A percentile compares a stretch with the other conserved stretches of the same genome.
phyloP scores from a whole-genome alignment of 1,284 basidiomycete species.

The Papiliotrema terrestris region DNA sequence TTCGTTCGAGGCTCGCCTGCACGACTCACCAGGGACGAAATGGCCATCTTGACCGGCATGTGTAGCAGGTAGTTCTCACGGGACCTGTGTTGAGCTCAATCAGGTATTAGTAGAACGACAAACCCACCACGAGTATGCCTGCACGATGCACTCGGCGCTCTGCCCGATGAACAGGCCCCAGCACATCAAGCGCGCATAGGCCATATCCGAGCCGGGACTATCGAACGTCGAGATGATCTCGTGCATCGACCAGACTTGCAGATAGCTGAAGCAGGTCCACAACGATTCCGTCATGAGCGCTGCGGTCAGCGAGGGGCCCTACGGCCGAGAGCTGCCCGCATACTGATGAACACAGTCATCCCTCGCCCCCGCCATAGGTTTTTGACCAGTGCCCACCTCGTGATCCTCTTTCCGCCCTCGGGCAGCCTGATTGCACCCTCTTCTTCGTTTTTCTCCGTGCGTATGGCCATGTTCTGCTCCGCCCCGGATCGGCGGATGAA shows the following conservation, averaged over 20 bases:
- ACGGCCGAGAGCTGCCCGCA: constrained; percentile 13
- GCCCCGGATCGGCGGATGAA: constrained; percentile 27
- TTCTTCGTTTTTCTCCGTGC: background rate
- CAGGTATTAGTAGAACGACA: background rate
- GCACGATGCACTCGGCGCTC: constrained; percentile 24
- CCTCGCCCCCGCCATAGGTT: constrained; percentile 33
- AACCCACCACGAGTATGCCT: constrained; percentile 21
- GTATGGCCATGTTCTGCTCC: constrained; percentile 1
- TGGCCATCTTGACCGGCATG: constrained; percentile 37
- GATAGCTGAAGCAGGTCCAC: constrained; percentile 28
- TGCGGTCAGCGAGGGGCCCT: background rate
- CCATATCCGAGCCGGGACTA: constrained; percentile 20
- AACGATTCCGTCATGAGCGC: constrained; percentile 23
- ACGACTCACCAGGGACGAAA: constrained; percentile 35
- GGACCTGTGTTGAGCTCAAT: constrained; percentile 20
- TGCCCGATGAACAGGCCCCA: constrained; percentile 43
- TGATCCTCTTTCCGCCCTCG: constrained; percentile 17
- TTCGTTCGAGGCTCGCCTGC: background rate
- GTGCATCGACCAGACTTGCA: constrained; percentile 35
- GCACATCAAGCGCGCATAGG: constrained; percentile 45
- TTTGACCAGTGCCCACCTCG: constrained; percentile 27
- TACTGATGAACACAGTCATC: constrained; percentile 28
- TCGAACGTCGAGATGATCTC: constrained; percentile 40
- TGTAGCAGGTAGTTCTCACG: constrained; percentile 44
- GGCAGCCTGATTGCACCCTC: constrained; percentile 1